Evolutionary conservation across 768 basidiomycete species (phyloP).

Genomic region (Auriscalpium vulgare): DNA sequence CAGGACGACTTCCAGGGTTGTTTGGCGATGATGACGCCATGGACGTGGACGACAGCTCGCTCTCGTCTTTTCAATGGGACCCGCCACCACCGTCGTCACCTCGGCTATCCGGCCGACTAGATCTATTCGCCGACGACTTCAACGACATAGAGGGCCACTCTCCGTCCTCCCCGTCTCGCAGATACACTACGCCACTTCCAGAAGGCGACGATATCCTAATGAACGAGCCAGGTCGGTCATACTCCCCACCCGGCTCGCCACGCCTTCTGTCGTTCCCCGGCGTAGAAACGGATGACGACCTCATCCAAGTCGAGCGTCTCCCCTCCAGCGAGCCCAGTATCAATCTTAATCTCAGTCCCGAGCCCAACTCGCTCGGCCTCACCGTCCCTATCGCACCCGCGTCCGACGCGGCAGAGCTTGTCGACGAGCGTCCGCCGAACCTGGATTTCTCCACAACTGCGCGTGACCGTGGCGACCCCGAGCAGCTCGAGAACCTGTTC

Average conservation of each 20-base stretch:
- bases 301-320: constrained; percentile 8
- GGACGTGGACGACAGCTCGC: not conserved
- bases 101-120: not conserved
- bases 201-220: constrained; percentile 3
- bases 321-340: not conserved
- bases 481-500: constrained; percentile 10
- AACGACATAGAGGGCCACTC: not conserved
- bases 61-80: not conserved
- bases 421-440: constrained; percentile 3
- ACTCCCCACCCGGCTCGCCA: constrained; percentile 1
- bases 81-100: constrained; percentile 1
- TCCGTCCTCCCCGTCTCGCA: constrained; percentile 12
- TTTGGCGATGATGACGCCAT: not conserved
- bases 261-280: constrained; percentile 33
- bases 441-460: constrained; percentile 7
- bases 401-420: constrained; percentile 5
- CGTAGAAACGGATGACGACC: constrained; percentile 33
- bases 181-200: constrained; percentile 9
- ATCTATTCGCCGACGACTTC: not conserved
- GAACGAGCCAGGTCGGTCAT: not conserved
- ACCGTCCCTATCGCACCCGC: constrained; percentile 14
- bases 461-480: constrained; percentile 2
- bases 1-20: not conserved
- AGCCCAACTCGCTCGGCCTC: constrained; percentile 9
- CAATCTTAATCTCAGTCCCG: not conserved